Conservation (phyloP, 1,284 basidiomycete species). For the Schizopora paradoxa region DNA sequence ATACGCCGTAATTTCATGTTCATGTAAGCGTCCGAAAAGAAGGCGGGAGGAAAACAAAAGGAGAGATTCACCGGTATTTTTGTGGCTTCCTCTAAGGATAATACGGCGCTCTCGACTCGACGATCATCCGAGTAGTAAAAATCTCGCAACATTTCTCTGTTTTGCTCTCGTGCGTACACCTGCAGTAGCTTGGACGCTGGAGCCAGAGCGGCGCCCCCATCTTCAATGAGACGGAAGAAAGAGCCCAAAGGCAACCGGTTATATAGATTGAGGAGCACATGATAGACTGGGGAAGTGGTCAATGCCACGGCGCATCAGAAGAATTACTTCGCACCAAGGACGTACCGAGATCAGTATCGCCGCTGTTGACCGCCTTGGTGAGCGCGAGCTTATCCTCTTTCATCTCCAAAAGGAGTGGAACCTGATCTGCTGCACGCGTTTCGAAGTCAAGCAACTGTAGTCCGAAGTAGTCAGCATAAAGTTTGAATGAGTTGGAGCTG, state of each 20-base stretch:
- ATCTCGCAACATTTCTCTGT: constrained; percentile 87
- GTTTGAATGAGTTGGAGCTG: constrained; percentile 3
- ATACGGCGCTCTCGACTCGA: constrained; percentile 83
- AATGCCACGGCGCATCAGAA: constrained; percentile 21
- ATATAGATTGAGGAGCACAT: constrained; percentile 83
- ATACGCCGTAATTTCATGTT: neutral
- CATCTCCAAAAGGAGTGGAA: constrained; percentile 90
- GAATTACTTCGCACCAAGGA: constrained; percentile 10
- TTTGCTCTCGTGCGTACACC: constrained; percentile 86
- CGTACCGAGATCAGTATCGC: constrained; percentile 90
- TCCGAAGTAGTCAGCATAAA: neutral
- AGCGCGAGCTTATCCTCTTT: constrained; percentile 89
- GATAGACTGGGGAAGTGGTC: constrained; percentile 60
- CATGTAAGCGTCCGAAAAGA: constrained; percentile 2
- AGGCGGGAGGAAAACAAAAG: constrained; percentile 1
- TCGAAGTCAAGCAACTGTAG: constrained; percentile 88
- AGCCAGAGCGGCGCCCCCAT: constrained; percentile 68
- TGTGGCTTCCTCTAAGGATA: constrained; percentile 81
- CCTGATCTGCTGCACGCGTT: constrained; percentile 85
- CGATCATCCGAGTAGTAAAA: constrained; percentile 99
- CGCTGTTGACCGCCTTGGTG: constrained; percentile 88
- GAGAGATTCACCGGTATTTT: constrained; percentile 47
- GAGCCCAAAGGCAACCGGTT: constrained; percentile 81
- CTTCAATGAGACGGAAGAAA: constrained; percentile 94
- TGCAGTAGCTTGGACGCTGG: constrained; percentile 75